phyloP scores from a whole-genome alignment of 306 rosid species.

The Rosa persica region DNA sequence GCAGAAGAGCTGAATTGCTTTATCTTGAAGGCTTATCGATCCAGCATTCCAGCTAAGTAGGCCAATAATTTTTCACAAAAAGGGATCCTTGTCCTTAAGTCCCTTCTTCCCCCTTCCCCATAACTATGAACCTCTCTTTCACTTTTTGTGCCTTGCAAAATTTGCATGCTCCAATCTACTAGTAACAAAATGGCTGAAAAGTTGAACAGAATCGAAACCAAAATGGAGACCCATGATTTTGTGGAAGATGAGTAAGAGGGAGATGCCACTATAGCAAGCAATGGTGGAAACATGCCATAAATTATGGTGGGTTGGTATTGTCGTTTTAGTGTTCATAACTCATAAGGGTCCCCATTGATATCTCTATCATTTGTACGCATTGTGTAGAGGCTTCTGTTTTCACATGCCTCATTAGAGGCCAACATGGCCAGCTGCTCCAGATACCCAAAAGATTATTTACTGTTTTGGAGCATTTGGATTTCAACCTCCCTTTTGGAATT shows the following conservation, averaged over 20 bases:
- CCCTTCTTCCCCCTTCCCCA: neutral
- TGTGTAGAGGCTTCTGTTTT: neutral
- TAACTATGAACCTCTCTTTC: neutral
- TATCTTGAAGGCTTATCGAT: neutral
- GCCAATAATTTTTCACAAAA: neutral
- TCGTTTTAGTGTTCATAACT: neutral
- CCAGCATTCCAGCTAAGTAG: neutral
- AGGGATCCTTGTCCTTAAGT: neutral
- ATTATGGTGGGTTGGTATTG: constrained; percentile 1
- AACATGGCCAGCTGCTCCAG: neutral
- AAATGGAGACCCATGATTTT: neutral
- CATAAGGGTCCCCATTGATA: neutral
- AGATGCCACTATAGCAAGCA: constrained; percentile 2
- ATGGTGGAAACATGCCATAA: constrained; percentile 9
- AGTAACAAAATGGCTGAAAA: neutral
- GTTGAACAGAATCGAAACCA: neutral
- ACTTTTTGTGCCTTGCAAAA: neutral
- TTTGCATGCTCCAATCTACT: neutral
- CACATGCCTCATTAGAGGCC: constrained; percentile 1
- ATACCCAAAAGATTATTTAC: neutral
- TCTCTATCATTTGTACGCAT: neutral
- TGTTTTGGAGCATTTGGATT: neutral
- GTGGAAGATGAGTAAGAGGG: neutral
- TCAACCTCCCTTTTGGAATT: neutral
- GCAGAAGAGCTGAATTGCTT: neutral